phyloP scores from a whole-genome alignment of 202 grass and related monocot species.

The Saccharum hybrid region DNA sequence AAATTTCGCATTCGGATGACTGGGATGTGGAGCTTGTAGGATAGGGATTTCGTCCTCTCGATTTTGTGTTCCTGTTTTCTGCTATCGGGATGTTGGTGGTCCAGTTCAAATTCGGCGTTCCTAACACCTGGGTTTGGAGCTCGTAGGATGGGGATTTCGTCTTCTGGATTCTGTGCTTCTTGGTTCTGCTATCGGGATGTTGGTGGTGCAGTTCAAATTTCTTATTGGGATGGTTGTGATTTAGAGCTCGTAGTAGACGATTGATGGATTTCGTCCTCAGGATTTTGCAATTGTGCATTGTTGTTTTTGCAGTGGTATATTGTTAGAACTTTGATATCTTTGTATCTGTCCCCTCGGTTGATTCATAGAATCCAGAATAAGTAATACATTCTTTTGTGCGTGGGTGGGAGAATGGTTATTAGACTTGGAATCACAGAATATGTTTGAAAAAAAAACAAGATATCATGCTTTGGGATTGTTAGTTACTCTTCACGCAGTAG shows the following conservation, averaged over 20 bases:
- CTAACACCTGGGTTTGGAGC: slow-evolving; percentile 24
- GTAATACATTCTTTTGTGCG: not conserved
- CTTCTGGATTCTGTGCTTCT: not conserved
- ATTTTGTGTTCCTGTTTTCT: not conserved
- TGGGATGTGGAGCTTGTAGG: not conserved
- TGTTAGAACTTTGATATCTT: not conserved
- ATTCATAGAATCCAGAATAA: slow-evolving; percentile 10
- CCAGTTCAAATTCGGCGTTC: slow-evolving; percentile 6
- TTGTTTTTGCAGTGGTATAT: slow-evolving; percentile 7
- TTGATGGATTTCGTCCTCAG: not conserved
- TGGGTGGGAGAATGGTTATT: not conserved
- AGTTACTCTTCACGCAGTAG: not conserved
- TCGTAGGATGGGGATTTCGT: not conserved
- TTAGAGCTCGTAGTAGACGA: not conserved
- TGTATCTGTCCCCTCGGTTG: too few relatives aligned
- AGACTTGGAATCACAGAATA: not conserved
- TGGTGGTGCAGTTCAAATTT: slow-evolving; percentile 26
- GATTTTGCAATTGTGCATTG: slow-evolving; percentile 34
- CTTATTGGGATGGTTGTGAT: slow-evolving; percentile 11
- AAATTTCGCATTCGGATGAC: not conserved
- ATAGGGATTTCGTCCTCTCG: not conserved
- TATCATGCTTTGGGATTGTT: slow-evolving; percentile 6
- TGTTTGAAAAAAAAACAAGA: not conserved
- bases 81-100: not conserved
- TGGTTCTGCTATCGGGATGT: slow-evolving; percentile 1